Evolutionary conservation across 225 moss, liverwort and hornwort genomes (phyloP).

Genomic region (Takakia lepidozioides): DNA sequence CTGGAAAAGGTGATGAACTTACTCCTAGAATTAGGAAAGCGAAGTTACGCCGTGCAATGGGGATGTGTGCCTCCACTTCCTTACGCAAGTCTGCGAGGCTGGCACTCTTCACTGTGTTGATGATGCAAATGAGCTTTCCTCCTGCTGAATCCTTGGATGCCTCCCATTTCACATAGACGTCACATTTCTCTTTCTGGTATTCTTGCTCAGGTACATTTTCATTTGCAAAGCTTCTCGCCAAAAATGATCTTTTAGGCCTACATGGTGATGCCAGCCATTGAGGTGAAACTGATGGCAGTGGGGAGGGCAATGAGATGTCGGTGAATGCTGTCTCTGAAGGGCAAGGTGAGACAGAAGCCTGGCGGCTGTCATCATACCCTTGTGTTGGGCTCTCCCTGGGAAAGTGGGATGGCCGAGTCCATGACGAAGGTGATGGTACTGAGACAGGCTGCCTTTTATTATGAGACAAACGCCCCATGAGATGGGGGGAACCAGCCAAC

Average conservation of each 20-base stretch:
- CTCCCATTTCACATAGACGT: slow-evolving; percentile 92
- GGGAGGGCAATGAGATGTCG: slow-evolving; percentile 41
- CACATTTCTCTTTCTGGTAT: slow-evolving; percentile 31
- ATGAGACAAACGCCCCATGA: too few species aligned
- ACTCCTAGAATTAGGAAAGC: slow-evolving; percentile 81
- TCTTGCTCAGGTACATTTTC: slow-evolving; percentile 51
- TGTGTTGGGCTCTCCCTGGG: too few species aligned
- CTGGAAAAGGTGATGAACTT: slow-evolving; percentile 1
- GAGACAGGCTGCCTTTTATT: too few species aligned
- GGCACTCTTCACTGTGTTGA: slow-evolving; percentile 41
- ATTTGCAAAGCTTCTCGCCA: slow-evolving; percentile 39
- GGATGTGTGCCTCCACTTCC: slow-evolving; percentile 68
- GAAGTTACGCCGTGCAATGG: slow-evolving; percentile 48
- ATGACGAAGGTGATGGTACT: too few species aligned
- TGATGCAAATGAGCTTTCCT: slow-evolving; percentile 66
- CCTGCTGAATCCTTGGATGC: slow-evolving; percentile 58
- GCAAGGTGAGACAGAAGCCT: slow-evolving; percentile 39
- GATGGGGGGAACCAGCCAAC: too few species aligned
- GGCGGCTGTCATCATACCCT: slow-evolving; percentile 14
- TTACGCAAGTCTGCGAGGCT: slow-evolving; percentile 62
- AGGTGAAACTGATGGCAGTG: slow-evolving; percentile 43
- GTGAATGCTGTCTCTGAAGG: slow-evolving; percentile 35
- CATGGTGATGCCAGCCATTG: slow-evolving; percentile 33
- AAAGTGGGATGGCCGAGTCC: too few species aligned
- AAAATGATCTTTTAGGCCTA: slow-evolving; percentile 35